These are phyloP conservation scores for Hypomyces perniciosus DNA, from an alignment of 2,329 filamentous ascomycete genomes.

Conservation along the genomic window DNA sequence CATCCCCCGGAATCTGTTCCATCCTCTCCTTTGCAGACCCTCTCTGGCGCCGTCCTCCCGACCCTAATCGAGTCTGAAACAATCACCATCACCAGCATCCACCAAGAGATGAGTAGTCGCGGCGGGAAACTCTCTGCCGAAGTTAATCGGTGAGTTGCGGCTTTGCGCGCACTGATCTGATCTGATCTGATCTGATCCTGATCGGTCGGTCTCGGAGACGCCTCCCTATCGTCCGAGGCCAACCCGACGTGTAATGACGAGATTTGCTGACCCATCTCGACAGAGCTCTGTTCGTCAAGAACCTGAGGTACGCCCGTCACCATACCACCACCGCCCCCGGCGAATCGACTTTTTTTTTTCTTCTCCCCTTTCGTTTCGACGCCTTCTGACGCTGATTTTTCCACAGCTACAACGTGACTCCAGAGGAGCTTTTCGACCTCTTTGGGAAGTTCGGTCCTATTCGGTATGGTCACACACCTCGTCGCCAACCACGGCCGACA, in stretches of 20 bases:
- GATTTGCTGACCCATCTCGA: slow-evolving; percentile 26
- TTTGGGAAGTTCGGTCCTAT: slow-evolving; percentile 97
- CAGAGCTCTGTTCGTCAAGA: slow-evolving; percentile 99
- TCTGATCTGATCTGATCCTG: slow-evolving; percentile 11
- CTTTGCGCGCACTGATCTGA: slow-evolving; percentile 10
- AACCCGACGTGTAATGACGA: background rate
- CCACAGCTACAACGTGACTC: slow-evolving; percentile 91
- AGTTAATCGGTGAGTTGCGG: slow-evolving; percentile 74
- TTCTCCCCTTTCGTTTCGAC: slow-evolving; percentile 9
- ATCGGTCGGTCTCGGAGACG: slow-evolving; percentile 8
- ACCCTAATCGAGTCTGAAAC: slow-evolving; percentile 25
- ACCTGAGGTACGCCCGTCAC: slow-evolving; percentile 66
- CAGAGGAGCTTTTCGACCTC: slow-evolving; percentile 96
- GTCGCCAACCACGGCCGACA: slow-evolving; percentile 3
- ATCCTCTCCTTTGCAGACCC: slow-evolving; percentile 14
- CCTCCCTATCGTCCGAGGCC: slow-evolving; percentile 16
- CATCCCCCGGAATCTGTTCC: slow-evolving; percentile 23
- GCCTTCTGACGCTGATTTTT: slow-evolving; percentile 40
- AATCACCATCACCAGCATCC: slow-evolving; percentile 26
- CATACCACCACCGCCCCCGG: background rate
- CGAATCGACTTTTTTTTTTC: background rate
- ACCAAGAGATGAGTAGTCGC: slow-evolving; percentile 91
- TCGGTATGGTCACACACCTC: slow-evolving; percentile 55
- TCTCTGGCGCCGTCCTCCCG: slow-evolving; percentile 11
- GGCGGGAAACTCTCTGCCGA: slow-evolving; percentile 96